phyloP scores from a whole-genome alignment of 225 moss, liverwort and hornwort genomes.

The Antitrichia curtipendula region DNA sequence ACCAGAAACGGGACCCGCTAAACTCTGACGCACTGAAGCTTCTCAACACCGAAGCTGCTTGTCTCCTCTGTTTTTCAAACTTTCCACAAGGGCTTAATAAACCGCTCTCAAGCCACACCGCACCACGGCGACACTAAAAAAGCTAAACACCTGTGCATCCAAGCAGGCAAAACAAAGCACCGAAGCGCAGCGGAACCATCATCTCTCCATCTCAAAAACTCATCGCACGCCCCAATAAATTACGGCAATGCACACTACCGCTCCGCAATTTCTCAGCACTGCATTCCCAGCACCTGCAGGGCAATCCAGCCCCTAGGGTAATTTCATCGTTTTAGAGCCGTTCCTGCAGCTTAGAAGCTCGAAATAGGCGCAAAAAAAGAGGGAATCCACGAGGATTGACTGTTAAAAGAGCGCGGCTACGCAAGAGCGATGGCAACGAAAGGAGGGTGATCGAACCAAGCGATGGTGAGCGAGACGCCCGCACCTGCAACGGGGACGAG shows the following conservation, averaged over 20 bases:
- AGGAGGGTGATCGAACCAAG: not conserved
- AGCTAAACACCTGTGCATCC: not conserved
- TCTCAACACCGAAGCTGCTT: not conserved
- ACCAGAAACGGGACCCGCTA: not conserved
- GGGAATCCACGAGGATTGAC: not conserved
- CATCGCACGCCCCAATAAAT: not conserved
- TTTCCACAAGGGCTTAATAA: not conserved
- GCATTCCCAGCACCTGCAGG: not conserved
- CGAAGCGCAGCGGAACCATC: not conserved
- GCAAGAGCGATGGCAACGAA: not conserved
- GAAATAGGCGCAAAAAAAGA: not conserved
- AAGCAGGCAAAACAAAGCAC: not conserved
- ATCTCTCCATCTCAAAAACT: slow-evolving; percentile 2
- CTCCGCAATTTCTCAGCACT: not conserved
- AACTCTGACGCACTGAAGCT: not conserved
- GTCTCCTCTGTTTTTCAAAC: not conserved
- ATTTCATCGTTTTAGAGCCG: not conserved
- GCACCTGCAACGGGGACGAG: not conserved
- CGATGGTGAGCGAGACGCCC: not conserved
- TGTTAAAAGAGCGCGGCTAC: not conserved
- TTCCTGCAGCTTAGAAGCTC: slow-evolving; percentile 13
- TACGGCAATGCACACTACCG: slow-evolving; percentile 8
- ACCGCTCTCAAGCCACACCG: not conserved
- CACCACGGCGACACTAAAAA: not conserved
- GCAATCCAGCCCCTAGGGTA: slow-evolving; percentile 25